Base-by-base conservation (phyloP, 352 stramenopile species). In the Globisporangium carolinianum region DNA sequence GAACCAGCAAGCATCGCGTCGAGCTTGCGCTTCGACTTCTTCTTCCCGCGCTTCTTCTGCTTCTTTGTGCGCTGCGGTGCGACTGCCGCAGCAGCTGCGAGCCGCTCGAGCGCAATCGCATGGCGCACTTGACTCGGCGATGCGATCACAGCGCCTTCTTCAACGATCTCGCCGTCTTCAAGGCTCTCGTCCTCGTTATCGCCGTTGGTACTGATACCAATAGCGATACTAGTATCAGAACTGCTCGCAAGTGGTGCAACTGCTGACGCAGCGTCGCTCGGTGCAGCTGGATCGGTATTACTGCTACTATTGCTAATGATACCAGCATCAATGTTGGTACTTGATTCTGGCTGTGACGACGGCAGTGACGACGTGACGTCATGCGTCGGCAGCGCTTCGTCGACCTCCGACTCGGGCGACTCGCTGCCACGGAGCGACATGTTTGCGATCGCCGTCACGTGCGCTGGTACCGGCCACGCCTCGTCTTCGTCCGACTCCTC, bases 41-140 rank as follows among this genome's bases (percentile, higher is more conserved):
- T 93, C 54, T 87, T 86, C 6, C 81, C 77, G 2, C 79, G 79
- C 48, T 89, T 89, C 60, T 91, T 91, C 37, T 79, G 74, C 61
- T 87, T 87, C 56, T 87, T 87, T 24, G 39, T 47, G 9, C 37
- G n/a, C 12, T 14, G 8, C 9, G 9, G 0, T 9, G 56, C 39
- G 58, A 42, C 17, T 70, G 50, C 7, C 14, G 47, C 5, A 32
- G 62, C 58, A 4, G 50, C 53, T n/a, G 64, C 53, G 6, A 63
- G 58, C 0, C 64, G 69, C 11, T 79, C 62, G 17, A 67, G 53
- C 7, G 61, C 65, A 57, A 85, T 78, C 32, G 67, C 57, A 10
- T 71, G 63, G 41, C 79, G 84, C 14, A 83, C 62, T 32, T 69
- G 55, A 12, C 65, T 66, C 6, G 67, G 63, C 11, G 72, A 73